Evolutionary conservation across 2,329 filamentous ascomycete genomes (phyloP).

Genomic region (Stylonectria norvegica): DNA sequence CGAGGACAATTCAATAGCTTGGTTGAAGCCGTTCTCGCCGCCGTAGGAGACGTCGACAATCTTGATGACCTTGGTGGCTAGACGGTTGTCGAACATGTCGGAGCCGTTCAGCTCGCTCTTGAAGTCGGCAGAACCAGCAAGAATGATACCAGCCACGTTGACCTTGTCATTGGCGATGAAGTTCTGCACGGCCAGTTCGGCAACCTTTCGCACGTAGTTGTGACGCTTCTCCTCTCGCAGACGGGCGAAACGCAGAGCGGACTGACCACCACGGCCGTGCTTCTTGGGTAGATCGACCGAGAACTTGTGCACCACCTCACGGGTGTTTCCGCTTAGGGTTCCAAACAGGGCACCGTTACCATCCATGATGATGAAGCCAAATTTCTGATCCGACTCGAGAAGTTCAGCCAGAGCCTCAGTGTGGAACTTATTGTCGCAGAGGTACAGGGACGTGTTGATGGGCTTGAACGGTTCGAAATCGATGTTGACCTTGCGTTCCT

Average conservation of each 20-base stretch:
- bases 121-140: conserved; percentile 97
- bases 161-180: conserved; percentile 98
- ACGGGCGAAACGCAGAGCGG: conserved; percentile 97
- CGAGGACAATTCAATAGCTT: conserved; percentile 91
- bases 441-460: conserved; percentile 98
- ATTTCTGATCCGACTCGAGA: conserved; percentile 97
- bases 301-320: conserved; percentile 97
- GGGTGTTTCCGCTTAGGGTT: conserved; percentile 93
- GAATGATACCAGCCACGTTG: conserved; percentile 91
- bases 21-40: conserved; percentile 99
- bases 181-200: conserved; percentile 96
- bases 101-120: conserved; percentile 98
- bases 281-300: conserved; percentile 99
- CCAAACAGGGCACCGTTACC: conserved; percentile 97
- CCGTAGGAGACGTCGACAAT: conserved; percentile 98
- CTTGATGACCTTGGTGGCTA: conserved; percentile 96
- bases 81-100: conserved; percentile 91
- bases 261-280: conserved; percentile 99
- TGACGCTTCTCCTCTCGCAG: conserved; percentile 98
- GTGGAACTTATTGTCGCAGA: conserved; percentile 99
- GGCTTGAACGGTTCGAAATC: conserved; percentile 99
- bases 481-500: conserved; percentile 99
- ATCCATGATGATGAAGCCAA: conserved; percentile 99
- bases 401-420: conserved; percentile 96
- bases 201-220: conserved; percentile 99